phyloP scores from a whole-genome alignment of 2,329 filamentous ascomycete genomes.

The Lecanicillium sp. region DNA sequence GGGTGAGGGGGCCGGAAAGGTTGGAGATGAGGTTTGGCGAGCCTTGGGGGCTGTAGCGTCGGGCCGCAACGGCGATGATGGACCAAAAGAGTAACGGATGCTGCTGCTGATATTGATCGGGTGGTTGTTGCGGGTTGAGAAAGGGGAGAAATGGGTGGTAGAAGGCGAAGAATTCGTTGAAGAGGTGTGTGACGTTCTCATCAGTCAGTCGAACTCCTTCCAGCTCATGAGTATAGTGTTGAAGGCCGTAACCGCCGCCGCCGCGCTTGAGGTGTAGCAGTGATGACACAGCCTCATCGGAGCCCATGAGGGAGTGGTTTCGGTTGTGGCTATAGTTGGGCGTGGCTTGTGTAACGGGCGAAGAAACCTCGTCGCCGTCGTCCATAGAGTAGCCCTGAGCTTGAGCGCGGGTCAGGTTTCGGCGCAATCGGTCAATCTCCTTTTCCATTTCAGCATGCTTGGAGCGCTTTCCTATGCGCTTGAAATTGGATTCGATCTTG shows the following conservation, averaged over 20 bases:
- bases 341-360: slow-evolving; percentile 43
- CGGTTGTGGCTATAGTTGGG: slow-evolving; percentile 50
- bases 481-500: slow-evolving; percentile 84
- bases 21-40: slow-evolving; percentile 58
- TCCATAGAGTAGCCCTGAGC: slow-evolving; percentile 47
- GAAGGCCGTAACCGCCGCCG: slow-evolving; percentile 47
- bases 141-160: slow-evolving; percentile 76
- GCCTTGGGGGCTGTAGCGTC: slow-evolving; percentile 49
- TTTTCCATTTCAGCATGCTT: slow-evolving; percentile 83
- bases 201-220: slow-evolving; percentile 57
- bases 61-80: slow-evolving; percentile 65
- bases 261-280: slow-evolving; percentile 58
- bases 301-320: slow-evolving; percentile 57
- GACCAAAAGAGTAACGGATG: slow-evolving; percentile 82
- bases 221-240: slow-evolving; percentile 51
- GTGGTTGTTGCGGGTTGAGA: slow-evolving; percentile 55
- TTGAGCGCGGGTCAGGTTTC: slow-evolving; percentile 52
- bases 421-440: slow-evolving; percentile 63
- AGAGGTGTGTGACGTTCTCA: slow-evolving; percentile 54
- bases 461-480: slow-evolving; percentile 72
- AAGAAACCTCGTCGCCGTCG: slow-evolving; percentile 50
- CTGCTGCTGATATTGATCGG: slow-evolving; percentile 69
- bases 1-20: slow-evolving; percentile 59
- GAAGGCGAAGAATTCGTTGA: slow-evolving; percentile 64
- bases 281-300: slow-evolving; percentile 60